phyloP scores from a whole-genome alignment of 108 stramenopile species.

The Discostella stelligeroides region DNA sequence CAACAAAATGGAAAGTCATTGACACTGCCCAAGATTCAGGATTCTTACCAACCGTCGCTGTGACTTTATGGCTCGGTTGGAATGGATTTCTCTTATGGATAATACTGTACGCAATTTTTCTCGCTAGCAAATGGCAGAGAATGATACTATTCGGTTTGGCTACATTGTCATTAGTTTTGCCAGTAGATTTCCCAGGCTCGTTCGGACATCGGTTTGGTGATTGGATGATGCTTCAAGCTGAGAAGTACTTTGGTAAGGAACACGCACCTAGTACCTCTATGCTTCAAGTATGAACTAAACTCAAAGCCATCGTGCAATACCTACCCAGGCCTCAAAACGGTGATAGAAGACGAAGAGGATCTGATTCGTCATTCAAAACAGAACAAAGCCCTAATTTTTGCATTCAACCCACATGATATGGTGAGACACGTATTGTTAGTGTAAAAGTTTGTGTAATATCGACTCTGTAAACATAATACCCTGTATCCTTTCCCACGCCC shows the following conservation, averaged over 20 bases:
- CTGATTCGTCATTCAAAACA: constrained; percentile 24
- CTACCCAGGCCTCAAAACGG: constrained; percentile 53
- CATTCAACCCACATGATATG: constrained; percentile 59
- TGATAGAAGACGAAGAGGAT: constrained; percentile 57
- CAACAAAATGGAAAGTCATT: constrained; percentile 32
- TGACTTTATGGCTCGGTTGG: constrained; percentile 49
- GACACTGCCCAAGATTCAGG: constrained; percentile 39
- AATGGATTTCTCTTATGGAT: constrained; percentile 37
- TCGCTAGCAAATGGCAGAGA: constrained; percentile 32
- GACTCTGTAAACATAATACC: background rate
- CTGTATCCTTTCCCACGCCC: background rate
- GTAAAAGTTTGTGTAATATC: background rate
- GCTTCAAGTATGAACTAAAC: background rate
- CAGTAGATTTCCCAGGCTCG: constrained; percentile 45
- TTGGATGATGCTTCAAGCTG: constrained; percentile 56
- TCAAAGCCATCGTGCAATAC: background rate
- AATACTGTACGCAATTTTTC: constrained; percentile 26
- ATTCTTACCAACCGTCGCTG: constrained; percentile 34
- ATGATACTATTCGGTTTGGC: constrained; percentile 28
- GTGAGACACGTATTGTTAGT: background rate
- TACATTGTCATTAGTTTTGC: constrained; percentile 28
- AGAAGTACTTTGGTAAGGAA: constrained; percentile 54
- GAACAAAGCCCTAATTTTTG: constrained; percentile 54
- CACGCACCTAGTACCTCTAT: background rate
- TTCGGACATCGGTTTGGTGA: constrained; percentile 31